Evolutionary conservation across 1,284 basidiomycete species (phyloP).

Genomic region (Peniophora sp.): DNA sequence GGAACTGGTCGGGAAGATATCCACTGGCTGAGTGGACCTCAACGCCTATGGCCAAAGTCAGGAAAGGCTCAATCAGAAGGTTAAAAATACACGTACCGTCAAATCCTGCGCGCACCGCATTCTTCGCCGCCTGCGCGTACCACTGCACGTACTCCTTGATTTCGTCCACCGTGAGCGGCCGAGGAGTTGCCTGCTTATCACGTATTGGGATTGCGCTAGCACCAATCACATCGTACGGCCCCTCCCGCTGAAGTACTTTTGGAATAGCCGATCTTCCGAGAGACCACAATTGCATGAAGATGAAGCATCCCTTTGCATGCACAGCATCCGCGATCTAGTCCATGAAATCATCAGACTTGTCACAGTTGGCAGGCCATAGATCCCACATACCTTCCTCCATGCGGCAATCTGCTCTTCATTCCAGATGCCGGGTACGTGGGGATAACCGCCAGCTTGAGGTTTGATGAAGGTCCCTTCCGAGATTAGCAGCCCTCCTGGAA

Average conservation of each 20-base stretch:
- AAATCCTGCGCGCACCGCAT: conserved; percentile 37
- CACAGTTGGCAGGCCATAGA: background rate
- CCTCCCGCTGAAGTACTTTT: conserved; percentile 19
- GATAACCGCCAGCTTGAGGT: conserved; percentile 25
- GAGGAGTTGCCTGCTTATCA: conserved; percentile 16
- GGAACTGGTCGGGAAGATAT: conserved; percentile 16
- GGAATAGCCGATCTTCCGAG: conserved; percentile 30
- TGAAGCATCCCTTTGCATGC: conserved; percentile 25
- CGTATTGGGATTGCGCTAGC: conserved; percentile 35
- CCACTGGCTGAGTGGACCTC: conserved; percentile 27
- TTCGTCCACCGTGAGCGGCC: conserved; percentile 21
- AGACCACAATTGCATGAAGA: conserved; percentile 40
- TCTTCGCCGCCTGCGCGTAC: conserved; percentile 30
- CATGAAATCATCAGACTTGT: background rate
- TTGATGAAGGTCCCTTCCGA: conserved; percentile 37
- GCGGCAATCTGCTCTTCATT: conserved; percentile 32
- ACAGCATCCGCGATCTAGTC: conserved; percentile 20
- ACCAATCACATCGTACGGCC: conserved; percentile 23
- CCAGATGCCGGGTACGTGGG: conserved; percentile 34
- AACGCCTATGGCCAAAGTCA: no score
- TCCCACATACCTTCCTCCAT: conserved; percentile 33
- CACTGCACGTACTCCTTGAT: conserved; percentile 33
- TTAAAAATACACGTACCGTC: conserved; percentile 37
- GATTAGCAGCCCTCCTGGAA: conserved; percentile 37
- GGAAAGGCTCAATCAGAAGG: no score